Evolutionary conservation across 495 filamentous ascomycete genomes (phyloP).

Genomic region (Hypoxylon fuscum): DNA sequence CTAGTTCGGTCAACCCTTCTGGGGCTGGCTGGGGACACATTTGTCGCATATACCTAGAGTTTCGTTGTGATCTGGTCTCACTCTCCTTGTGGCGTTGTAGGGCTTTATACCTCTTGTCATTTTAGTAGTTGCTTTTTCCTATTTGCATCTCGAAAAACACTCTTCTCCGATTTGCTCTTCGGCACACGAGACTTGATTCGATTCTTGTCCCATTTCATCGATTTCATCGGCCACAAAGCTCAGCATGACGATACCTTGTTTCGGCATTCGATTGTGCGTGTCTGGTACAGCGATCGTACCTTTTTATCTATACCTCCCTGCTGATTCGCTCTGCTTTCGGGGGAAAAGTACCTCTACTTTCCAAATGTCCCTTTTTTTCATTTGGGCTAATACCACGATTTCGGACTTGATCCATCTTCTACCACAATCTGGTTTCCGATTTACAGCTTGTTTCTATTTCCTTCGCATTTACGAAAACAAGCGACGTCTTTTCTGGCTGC

Average conservation of each 20-base stretch:
- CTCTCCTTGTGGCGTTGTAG: constrained; percentile 48
- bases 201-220: constrained; percentile 58
- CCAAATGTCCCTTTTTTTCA: constrained; percentile 21
- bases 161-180: constrained; percentile 41
- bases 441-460: constrained; percentile 48
- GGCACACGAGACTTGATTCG: constrained; percentile 49
- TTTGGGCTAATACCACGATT: constrained; percentile 38
- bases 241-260: constrained; percentile 60
- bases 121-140: constrained; percentile 46
- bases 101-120: constrained; percentile 51
- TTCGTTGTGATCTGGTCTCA: constrained; percentile 46
- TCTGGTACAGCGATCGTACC: constrained; percentile 61
- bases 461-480: constrained; percentile 46
- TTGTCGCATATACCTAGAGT: constrained; percentile 42
- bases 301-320: constrained; percentile 37
- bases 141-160: constrained; percentile 39
- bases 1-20: constrained; percentile 1
- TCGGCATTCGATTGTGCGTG: constrained; percentile 57
- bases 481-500: constrained; percentile 46
- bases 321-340: constrained; percentile 17
- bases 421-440: constrained; percentile 36
- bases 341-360: background rate
- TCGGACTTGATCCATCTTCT: constrained; percentile 37
- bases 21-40: too few species aligned
- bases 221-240: constrained; percentile 55